Evolutionary conservation across 176 grass and related monocot species (phyloP).

Genomic region (Luzula sylvatica): DNA sequence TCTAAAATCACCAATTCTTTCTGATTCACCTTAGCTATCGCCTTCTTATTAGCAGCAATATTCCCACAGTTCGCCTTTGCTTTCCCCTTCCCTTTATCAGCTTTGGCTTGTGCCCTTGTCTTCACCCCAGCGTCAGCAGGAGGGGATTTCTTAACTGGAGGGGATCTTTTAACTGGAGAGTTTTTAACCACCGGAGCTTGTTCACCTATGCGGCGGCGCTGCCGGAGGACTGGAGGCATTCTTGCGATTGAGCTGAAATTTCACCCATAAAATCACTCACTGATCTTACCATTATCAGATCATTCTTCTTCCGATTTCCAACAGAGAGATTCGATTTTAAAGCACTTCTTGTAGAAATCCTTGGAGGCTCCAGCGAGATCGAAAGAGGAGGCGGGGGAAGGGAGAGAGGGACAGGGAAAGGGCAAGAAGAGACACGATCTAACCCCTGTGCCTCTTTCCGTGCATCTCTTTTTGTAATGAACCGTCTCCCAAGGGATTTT

Average conservation of each 20-base stretch:
- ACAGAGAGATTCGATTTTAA: no score
- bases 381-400: background rate
- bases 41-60: background rate
- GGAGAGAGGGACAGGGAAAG: background rate
- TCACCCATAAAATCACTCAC: slow-evolving; percentile 6
- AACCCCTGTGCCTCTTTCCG: background rate
- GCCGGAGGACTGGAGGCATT: slow-evolving; percentile 8
- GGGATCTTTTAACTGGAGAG: background rate
- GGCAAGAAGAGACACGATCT: background rate
- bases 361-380: no score
- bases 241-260: background rate
- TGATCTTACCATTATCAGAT: slow-evolving; percentile 14
- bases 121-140: background rate
- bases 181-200: background rate
- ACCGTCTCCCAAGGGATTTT: no score
- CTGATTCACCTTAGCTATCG: background rate
- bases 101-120: background rate
- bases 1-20: background rate
- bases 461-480: no score
- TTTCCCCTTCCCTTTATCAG: slow-evolving; percentile 4
- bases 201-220: slow-evolving; percentile 8
- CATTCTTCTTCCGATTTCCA: background rate
- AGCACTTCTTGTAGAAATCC: no score
- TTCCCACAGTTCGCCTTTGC: background rate
- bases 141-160: slow-evolving; percentile 5